phyloP scores from a whole-genome alignment of 345 rosid species.

The Populus davidiana region DNA sequence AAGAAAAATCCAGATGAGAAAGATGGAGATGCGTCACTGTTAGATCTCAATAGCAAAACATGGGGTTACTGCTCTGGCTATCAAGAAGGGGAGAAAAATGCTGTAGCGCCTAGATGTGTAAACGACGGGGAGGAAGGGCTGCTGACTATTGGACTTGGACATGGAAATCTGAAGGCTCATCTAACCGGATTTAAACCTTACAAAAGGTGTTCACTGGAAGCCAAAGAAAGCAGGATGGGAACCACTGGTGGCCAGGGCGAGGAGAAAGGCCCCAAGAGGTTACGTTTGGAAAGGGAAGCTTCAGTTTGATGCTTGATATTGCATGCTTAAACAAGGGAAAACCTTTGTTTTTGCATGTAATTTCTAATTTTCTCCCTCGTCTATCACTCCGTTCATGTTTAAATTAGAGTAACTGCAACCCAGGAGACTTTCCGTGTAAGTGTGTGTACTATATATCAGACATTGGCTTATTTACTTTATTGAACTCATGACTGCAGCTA shows the following conservation, averaged over 20 bases:
- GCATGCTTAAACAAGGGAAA: constrained; percentile 34
- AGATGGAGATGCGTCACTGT: constrained; percentile 32
- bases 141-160: constrained; percentile 53
- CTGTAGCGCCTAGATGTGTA: constrained; percentile 8
- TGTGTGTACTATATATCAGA: constrained; percentile 37
- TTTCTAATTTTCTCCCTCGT: constrained; percentile 20
- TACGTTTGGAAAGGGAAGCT: constrained; percentile 72
- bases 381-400: constrained; percentile 26
- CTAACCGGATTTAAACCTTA: constrained; percentile 90
- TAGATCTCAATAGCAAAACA: constrained; percentile 51
- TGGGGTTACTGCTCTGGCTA: constrained; percentile 19
- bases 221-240: constrained; percentile 50
- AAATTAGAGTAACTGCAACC: constrained; percentile 25
- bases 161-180: constrained; percentile 49
- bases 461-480: constrained; percentile 28
- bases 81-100: constrained; percentile 41
- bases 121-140: constrained; percentile 39
- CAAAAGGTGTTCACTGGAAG: constrained; percentile 83
- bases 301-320: constrained; percentile 40
- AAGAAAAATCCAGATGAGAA: constrained; percentile 29
- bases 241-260: constrained; percentile 48
- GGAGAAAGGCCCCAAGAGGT: constrained; percentile 75
- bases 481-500: constrained; percentile 26
- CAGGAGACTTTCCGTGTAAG: constrained; percentile 41
- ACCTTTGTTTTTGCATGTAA: constrained; percentile 29